phyloP scores from a whole-genome alignment of 2,329 filamentous ascomycete species.

The Fusarium tanahbumbuense region DNA sequence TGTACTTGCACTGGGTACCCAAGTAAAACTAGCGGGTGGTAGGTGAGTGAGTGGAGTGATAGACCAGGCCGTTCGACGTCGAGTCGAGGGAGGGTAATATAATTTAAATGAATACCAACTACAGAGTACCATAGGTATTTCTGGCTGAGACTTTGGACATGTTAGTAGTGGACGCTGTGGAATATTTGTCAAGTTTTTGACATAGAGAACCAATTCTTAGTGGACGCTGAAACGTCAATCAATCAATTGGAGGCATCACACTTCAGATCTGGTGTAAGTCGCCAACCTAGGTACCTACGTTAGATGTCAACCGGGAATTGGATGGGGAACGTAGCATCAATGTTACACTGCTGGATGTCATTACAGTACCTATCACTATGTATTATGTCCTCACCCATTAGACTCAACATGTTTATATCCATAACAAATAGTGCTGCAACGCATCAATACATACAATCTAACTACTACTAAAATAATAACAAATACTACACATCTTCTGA shows the following conservation, averaged over 20 bases:
- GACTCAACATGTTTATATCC: background rate
- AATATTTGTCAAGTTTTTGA: background rate
- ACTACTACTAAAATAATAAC: background rate
- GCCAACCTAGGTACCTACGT: too few species aligned
- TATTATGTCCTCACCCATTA: background rate
- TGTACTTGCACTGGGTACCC: conserved; percentile 5
- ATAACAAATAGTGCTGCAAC: background rate
- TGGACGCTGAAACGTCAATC: background rate
- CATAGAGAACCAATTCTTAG: background rate
- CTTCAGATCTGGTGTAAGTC: background rate
- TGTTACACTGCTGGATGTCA: background rate
- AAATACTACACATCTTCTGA: conserved; percentile 7
- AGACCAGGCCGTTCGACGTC: background rate
- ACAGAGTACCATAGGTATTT: background rate
- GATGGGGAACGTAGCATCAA: background rate
- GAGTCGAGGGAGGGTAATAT: background rate
- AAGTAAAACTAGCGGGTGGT: conserved; percentile 12
- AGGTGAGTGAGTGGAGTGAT: conserved; percentile 11
- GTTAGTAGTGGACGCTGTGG: background rate
- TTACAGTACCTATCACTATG: background rate
- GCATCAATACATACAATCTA: background rate
- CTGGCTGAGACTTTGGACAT: background rate
- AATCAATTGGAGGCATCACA: background rate
- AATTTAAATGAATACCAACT: background rate
- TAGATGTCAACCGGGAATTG: conserved; percentile 1